These are phyloP conservation scores for Suillus placidus DNA, from an alignment of 768 basidiomycete species.

Conservation along the genomic window DNA sequence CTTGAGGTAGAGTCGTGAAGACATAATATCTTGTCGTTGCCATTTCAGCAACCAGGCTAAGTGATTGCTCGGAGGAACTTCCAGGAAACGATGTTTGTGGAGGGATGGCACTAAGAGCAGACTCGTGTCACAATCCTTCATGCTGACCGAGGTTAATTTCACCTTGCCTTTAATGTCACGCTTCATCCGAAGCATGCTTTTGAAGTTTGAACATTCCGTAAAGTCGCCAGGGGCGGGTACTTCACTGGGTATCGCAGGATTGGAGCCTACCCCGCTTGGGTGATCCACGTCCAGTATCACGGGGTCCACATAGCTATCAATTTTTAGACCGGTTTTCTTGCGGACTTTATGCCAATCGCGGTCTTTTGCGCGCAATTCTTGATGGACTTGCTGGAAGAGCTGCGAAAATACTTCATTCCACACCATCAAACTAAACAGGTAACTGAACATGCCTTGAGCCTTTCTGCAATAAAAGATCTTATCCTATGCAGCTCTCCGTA, in stretches of 20 bases:
- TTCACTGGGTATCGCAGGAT: background rate
- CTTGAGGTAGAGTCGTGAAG: constrained; percentile 5
- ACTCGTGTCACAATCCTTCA: constrained; percentile 5
- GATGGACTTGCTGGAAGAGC: background rate
- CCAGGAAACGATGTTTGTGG: background rate
- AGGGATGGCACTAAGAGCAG: background rate
- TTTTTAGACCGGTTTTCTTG: constrained; percentile 2
- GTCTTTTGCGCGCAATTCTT: background rate
- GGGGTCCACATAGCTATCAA: background rate
- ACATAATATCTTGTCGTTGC: constrained; percentile 11
- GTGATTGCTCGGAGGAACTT: constrained; percentile 3
- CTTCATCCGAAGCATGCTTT: background rate
- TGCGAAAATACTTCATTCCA: constrained; percentile 3
- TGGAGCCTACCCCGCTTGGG: background rate
- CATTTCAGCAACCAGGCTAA: constrained; percentile 8
- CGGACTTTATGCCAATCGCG: background rate
- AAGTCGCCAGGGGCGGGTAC: too few relatives aligned
- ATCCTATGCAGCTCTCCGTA: constrained; percentile 14
- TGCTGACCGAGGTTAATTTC: background rate
- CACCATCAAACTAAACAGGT: background rate
- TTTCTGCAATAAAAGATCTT: constrained; percentile 2
- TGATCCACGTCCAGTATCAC: background rate
- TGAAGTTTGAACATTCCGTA: background rate
- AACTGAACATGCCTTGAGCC: background rate
- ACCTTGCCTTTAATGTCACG: background rate